Evolutionary conservation across 1,284 basidiomycete genomes (phyloP).

Genomic region (Schizophyllum amplum): DNA sequence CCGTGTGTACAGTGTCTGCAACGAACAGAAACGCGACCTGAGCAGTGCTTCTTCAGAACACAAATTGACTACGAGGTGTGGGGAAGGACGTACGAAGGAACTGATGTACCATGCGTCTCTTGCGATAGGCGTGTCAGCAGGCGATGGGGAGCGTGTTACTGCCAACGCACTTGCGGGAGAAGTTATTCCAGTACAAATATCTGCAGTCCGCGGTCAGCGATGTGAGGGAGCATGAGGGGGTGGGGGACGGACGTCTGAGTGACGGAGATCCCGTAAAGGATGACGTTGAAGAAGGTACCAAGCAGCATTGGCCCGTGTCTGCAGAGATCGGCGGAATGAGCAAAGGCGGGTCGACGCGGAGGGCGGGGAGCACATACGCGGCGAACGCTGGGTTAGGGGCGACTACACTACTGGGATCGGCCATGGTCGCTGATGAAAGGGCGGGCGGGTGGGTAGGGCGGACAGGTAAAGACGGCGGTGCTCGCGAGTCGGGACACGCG

Average conservation of each 20-base stretch:
- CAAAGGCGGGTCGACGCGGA: not conserved
- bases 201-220: not conserved
- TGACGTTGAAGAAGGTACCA: not conserved
- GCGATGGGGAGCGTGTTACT: not conserved
- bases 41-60: not conserved
- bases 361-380: not conserved
- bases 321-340: not conserved
- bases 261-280: not conserved
- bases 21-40: constrained; percentile 25
- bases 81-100: not conserved
- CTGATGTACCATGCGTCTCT: not conserved
- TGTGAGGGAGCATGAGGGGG: not conserved
- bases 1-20: constrained; percentile 26
- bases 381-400: not conserved
- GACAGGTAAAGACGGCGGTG: not conserved
- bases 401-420: not conserved
- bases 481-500: not conserved
- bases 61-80: not conserved
- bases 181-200: not conserved
- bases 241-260: not conserved
- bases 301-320: not conserved
- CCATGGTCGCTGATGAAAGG: not conserved
- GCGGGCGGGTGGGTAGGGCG: not conserved
- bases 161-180: not conserved
- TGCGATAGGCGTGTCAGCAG: not conserved